Evolutionary conservation across 768 basidiomycete genomes (phyloP).

Genomic region (Lactarius vividus): DNA sequence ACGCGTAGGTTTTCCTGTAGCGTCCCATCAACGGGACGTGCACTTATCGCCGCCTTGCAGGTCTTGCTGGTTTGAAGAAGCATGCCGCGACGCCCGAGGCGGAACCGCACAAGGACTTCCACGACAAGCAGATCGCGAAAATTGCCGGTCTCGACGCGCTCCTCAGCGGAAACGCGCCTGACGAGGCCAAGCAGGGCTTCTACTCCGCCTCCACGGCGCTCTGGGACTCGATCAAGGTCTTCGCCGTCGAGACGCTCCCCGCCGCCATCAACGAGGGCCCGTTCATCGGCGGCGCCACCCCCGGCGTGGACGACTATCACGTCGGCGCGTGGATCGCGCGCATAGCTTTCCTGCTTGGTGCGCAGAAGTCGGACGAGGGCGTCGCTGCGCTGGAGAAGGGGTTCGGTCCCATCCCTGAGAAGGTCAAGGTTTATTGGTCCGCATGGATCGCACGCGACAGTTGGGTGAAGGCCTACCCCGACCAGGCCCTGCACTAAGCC

Average conservation of each 20-base stretch:
- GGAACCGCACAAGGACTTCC: slow-evolving; percentile 42
- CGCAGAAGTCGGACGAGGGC: slow-evolving; percentile 38
- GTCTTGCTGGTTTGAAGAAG: slow-evolving; percentile 44
- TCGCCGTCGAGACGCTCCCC: slow-evolving; percentile 43
- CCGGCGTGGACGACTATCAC: slow-evolving; percentile 56
- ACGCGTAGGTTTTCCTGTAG: slow-evolving; percentile 38
- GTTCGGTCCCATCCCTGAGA: slow-evolving; percentile 40
- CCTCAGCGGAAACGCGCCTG: slow-evolving; percentile 40
- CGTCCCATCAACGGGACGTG: neutral
- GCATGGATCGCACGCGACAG: slow-evolving; percentile 47
- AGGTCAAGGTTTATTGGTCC: slow-evolving; percentile 42
- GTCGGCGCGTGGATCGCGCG: slow-evolving; percentile 52
- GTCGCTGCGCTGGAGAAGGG: slow-evolving; percentile 40
- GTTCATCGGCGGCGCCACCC: slow-evolving; percentile 47
- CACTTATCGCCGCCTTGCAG: slow-evolving; percentile 29
- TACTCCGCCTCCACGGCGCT: slow-evolving; percentile 40
- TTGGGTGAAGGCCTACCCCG: slow-evolving; percentile 38
- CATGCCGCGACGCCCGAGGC: slow-evolving; percentile 37
- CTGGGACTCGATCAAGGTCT: slow-evolving; percentile 39
- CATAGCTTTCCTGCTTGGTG: slow-evolving; percentile 41
- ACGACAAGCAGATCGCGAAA: slow-evolving; percentile 40
- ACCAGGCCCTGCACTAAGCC: slow-evolving; percentile 29
- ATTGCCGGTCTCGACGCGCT: slow-evolving; percentile 44
- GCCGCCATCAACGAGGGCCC: slow-evolving; percentile 40
- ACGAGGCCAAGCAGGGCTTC: slow-evolving; percentile 39